Evolutionary conservation across 1,139 yeast species (phyloP), one percentile per base, ranked within the genome.

Genomic region (Suhomyces guaymorum): DNA sequence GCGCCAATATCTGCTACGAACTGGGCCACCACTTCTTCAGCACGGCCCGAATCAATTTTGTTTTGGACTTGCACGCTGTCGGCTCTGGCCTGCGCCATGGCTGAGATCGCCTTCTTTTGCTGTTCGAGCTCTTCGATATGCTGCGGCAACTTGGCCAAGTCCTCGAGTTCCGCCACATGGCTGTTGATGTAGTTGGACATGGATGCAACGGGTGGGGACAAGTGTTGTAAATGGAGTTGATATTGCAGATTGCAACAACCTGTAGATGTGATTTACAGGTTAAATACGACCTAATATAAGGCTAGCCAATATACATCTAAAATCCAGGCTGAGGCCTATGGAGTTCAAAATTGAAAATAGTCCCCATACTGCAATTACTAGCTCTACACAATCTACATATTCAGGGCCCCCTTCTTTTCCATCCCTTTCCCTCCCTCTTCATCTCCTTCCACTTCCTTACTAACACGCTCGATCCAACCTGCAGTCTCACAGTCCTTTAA

Each of bases 151-250:
- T 25, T 37, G 7, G 41, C 47, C 36, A 66, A 49, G 41, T 65
- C 71, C 9, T 44, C 52, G 8, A 64, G 26, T 2, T 59, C 47
- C 8, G 61, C 46, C 35, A 63, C 52, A 34, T 50, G 51, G 12
- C 51, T 46, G 44, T 66, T 64, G 28, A 66, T 48, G 41, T 49
- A 55, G 25, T 61, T 61, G 54, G 57, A 49, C 24, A 28, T 28
- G 10, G 10, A 29, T 15, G 14, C 15, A 18, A 11, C 8, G 25
- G 12, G 30, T 15, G 26, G 11, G 8, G 17, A 5, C n/a, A 12
- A 14, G 26, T 8, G 4, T n/a, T 13, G 14, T 9, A 9, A 14
- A 24, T 8, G 26, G 16, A 3, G 26, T 7, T 14, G 19, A 17
- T 17, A 17, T 17, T 17, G 19, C 19, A 8, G 19, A 8, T 17